Base-by-base conservation (phyloP, 768 basidiomycete species). In the Serendipita vermifera region DNA sequence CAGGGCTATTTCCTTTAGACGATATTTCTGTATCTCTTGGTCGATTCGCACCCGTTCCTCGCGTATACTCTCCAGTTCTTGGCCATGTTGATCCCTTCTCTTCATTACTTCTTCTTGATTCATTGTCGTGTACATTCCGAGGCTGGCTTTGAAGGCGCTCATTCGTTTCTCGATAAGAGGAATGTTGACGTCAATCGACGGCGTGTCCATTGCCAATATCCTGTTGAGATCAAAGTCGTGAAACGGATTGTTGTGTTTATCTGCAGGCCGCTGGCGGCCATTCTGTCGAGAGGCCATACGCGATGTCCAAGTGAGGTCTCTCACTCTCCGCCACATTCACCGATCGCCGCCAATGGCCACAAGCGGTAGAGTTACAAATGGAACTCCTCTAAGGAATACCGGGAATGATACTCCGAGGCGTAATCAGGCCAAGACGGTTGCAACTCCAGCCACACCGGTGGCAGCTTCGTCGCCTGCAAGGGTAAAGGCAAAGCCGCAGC, bases 111-210 rank as follows among this genome's bases (percentile, higher is more conserved):
- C 46, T 51, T 51, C 24, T 31, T 51, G 46, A 29, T 51, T 51
- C 32, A 22, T 20, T 31, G 46, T 27, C 46, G 46, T 51, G 29
- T 51, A 51, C 27, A 27, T 51, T 51, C 46, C 46, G n/a, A 51
- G 29, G 27, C 22, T 29, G n/a, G 46, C 17, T 31, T 29, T 51
- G 46, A 51, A 51, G 24, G 27, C 46, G 9, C 24, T 31, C 22
- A 29, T 51, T 20, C 46, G 46, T 31, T 26, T 51, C 9, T 51
- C 46, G 22, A 51, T 22, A 22, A 3, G 22, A 5, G 46, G 46
- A 51, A 51, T 22, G 46, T 51, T 51, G 46, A 51, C 32, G 32
- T 51, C 46, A 31, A 51, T 51, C 9, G 26, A 31, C 32, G 46
- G 46, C 22, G 26, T 22, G 32, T 51, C 46, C 46, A 51, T 51